Evolutionary conservation across 2,329 filamentous ascomycete species (phyloP), one percentile per base, ranked within the genome.

Genomic region (Colletotrichum sp.): DNA sequence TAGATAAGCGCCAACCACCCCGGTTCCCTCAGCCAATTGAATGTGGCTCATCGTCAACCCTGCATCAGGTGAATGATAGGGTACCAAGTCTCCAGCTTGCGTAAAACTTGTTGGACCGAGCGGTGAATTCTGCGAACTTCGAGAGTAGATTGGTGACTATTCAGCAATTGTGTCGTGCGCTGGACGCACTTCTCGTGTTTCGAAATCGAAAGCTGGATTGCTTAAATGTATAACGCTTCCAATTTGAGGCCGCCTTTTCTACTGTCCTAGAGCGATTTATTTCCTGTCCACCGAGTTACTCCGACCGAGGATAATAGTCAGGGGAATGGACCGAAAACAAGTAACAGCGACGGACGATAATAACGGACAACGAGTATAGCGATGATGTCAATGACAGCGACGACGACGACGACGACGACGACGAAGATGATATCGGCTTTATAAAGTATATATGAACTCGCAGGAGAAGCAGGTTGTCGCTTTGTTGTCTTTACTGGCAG

Each of bases 371-470:
- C 16, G 39, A 36, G 34, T 36, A 36, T 36, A 15, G 34, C 7
- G 34, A 36, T 1, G 15, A 36, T 36, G 13, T 36, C 34, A 8
- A 15, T 36, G 34, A 2, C 13, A 36, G 6, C 13, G 13, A 36
- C 6, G 32, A 34, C 32, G 32, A 34, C 12, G 36, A 39, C 16
- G 15, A 16, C 15, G 34, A 36, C 36, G 36, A 36, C 34, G 34
- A 39, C 36, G 36, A 39, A 8, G 16, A 39, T n/a, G 3, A 44
- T 44, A 6, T 5, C n/a, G 3, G 18, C 8, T 6, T 18, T 10
- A 10, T 44, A 44, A 0, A 44, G 16, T 3, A 6, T 0, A n/a
- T 10, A 44, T 0, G 0, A 6, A 44, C 39, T 5, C 9, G 2
- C 8, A 18, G 39, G 39, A 44, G 3, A 44, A 10, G 34, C 15